Base-by-base conservation (phyloP, 345 rosid species). In the Eucalyptus curtisii region DNA sequence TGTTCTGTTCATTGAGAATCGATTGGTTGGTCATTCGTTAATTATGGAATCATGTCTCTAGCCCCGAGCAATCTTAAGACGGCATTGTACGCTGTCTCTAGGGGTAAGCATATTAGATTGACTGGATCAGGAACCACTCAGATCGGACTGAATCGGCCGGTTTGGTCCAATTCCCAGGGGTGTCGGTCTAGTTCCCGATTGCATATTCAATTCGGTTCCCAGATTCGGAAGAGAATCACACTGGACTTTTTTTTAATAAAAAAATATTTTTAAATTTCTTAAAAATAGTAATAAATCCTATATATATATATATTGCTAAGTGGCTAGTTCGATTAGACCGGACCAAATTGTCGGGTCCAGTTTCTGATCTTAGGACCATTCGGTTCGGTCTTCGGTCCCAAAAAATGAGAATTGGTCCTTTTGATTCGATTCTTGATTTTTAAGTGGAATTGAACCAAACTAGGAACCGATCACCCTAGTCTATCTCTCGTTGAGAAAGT, bases 111-210 rank as follows among this genome's bases (percentile, higher is more conserved):
- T 52, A 52, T 52, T 0, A 3, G 10, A 52, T 5, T 8, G 8
- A 24, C 4, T 0, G 0, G 24, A 52, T 3, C 0, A 0, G 5
- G 25, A 52, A 7, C 3, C 0, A 10, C 57, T 8, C 1, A 52
- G 0, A 20, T 10, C 2, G 25, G 25, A 52, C 20, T 52, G 57
- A 19, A 4, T 1, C 2, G 1, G 2, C 3, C 2, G 4, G 25
- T 52, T 52, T 20, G 57, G 10, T 52, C 10, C 5, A 20, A 52
- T 52, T 19, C 8, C 5, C 0, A 19, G 2, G 25, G 3, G 57
- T 2, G 0, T 52, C 10, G 4, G 10, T 52, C 2, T 0, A 7
- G 1, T 52, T 52, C 1, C 0, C 4, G 0, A 0, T 19, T 52
- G 7, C 1, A 52, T 52, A 52, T 19, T 52, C 10, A 2, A 1